Conservation (phyloP, 73 alveolate genomes). For the Paramecium sexaurelia region DNA sequence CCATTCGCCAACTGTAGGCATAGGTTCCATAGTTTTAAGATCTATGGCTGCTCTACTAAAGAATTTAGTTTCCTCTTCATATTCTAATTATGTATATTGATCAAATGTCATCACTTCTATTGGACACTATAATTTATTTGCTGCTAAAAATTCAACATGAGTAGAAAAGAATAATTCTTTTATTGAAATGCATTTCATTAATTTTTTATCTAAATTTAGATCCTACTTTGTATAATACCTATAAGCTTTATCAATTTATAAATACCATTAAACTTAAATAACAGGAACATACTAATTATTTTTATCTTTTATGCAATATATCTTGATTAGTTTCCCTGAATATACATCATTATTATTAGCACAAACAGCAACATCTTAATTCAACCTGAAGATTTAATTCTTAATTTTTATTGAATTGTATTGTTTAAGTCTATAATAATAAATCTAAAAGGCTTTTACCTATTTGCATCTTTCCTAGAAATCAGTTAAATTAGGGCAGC, state of each 20-base stretch:
- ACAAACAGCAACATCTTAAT: constrained; percentile 35
- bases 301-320: neutral
- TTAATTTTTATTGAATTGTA: neutral
- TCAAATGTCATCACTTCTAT: constrained; percentile 82
- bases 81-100: constrained; percentile 82
- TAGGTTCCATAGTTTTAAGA: constrained; percentile 71
- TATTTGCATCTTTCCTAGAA: neutral
- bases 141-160: constrained; percentile 84
- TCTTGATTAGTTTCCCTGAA: constrained; percentile 32
- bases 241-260: neutral
- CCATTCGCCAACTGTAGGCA: constrained; percentile 91
- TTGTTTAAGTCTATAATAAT: neutral
- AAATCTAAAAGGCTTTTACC: neutral
- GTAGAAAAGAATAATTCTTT: constrained; percentile 91
- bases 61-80: constrained; percentile 79
- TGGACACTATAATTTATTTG: constrained; percentile 80
- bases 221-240: constrained; percentile 82
- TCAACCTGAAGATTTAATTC: neutral
- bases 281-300: constrained; percentile 67
- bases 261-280: constrained; percentile 86
- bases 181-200: constrained; percentile 77
- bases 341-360: constrained; percentile 47
- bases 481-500: neutral
- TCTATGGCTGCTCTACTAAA: constrained; percentile 88
- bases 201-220: constrained; percentile 77